These are phyloP conservation scores for Carex sylvatica DNA, from an alignment of 202 grass and related monocot species.

Conservation along the genomic window DNA sequence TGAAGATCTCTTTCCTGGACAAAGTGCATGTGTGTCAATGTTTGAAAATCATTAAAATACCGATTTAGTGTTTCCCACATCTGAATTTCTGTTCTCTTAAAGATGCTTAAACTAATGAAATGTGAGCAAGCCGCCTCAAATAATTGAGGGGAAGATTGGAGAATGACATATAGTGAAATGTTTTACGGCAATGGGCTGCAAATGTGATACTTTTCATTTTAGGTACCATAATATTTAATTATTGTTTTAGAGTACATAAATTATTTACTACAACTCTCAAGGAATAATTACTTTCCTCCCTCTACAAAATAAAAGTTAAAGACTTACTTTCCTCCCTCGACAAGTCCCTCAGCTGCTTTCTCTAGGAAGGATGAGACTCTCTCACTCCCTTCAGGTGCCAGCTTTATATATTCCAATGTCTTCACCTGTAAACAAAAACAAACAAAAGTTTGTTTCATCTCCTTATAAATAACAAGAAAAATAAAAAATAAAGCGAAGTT, in stretches of 20 bases:
- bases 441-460: not conserved
- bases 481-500: not conserved
- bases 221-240: not conserved
- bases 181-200: not conserved
- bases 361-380: constrained; percentile 84
- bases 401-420: constrained; percentile 59
- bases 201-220: not conserved
- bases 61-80: not conserved
- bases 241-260: not conserved
- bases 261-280: not conserved
- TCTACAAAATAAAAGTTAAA: not conserved
- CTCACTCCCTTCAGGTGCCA: constrained; percentile 75
- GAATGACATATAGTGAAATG: not conserved
- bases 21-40: not conserved
- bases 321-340: constrained; percentile 91
- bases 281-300: not conserved
- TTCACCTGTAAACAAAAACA: constrained; percentile 54
- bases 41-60: not conserved
- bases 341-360: constrained; percentile 86
- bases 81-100: not conserved
- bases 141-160: too few relatives aligned
- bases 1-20: constrained; percentile 88
- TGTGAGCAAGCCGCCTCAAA: too few relatives aligned
- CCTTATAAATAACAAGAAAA: not conserved
- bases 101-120: not conserved